Evolutionary conservation across 1,284 basidiomycete genomes (phyloP), one percentile per base, ranked within the genome.

Genomic region (Papiliotrema laurentii): DNA sequence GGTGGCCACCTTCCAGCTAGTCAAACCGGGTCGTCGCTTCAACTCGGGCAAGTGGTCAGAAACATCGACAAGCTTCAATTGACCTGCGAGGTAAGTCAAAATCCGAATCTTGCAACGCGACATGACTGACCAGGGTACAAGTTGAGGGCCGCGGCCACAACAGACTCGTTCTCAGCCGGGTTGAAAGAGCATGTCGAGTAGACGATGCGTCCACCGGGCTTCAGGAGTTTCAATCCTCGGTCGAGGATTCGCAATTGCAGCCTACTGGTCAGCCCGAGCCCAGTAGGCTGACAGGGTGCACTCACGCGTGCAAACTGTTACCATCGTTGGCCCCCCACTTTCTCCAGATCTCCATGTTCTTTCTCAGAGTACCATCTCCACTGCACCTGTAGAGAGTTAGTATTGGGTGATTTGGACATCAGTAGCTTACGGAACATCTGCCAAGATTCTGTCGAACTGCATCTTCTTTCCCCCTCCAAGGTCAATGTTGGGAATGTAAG

Each of bases 111-210:
- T 16, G 4, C 14, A 21, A 4, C 24, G 14, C 24, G 5, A 26
- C 63, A 33, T n/a, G n/a, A n/a, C 78, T 36, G 35, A 85, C 89
- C 86, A 25, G 83, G 79, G 57, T 84, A 81, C 4, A 78, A 75
- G 54, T 81, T 82, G 26, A 97, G 76, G 0, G 87, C 92, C 28
- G 87, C 86, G 1, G 89, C 87, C 27, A 98, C 79, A 51, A 98
- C 94, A 7, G 96, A 90, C 74, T 99, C 96, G 71, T 99, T 97
- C 75, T 98, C 96, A 26, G 93, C 80, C 1, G 94, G 96, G 73
- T 98, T 98, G 62, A 98, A 78, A 1, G 93, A 97, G 71, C 96
- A 98, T 0, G 94, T 99, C 4, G 94, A 98, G 74, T 98, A 98
- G 24, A 97, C 93, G 51, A 98, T 85, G 31, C 89, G 83, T 11